Percentiles rank a stretch among this genome's conserved stretches.
These are phyloP conservation scores for Podospora pseudoanserina DNA, from an alignment of 495 filamentous ascomycete species.

Conservation along the genomic window DNA sequence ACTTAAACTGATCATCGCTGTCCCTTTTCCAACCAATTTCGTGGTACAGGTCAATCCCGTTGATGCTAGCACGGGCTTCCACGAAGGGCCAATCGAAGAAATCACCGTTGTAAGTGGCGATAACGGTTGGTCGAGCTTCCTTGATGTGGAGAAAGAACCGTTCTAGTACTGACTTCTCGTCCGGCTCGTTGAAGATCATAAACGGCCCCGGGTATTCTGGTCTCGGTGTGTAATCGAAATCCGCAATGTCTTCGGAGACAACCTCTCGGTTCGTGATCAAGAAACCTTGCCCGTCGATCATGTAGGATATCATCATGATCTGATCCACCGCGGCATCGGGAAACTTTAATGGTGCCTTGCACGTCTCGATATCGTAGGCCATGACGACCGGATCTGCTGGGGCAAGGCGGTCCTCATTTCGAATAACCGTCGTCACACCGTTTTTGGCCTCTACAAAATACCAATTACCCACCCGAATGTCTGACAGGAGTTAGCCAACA, in stretches of 20 bases:
- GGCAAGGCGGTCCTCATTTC: slow-evolving; percentile 82
- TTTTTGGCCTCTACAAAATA: slow-evolving; percentile 95
- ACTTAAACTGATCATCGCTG: slow-evolving; percentile 92
- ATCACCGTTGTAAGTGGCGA: slow-evolving; percentile 99
- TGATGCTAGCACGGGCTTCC: slow-evolving; percentile 82
- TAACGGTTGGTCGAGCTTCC: slow-evolving; percentile 88
- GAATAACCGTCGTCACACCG: slow-evolving; percentile 72
- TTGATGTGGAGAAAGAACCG: slow-evolving; percentile 96
- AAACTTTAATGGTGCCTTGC: slow-evolving; percentile 94
- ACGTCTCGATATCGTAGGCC: slow-evolving; percentile 98
- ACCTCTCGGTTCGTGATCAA: slow-evolving; percentile 98
- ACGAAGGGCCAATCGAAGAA: slow-evolving; percentile 99
- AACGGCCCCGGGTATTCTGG: slow-evolving; percentile 94
- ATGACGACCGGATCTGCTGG: slow-evolving; percentile 93
- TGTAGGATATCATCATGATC: slow-evolving; percentile 99
- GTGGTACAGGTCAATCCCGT: slow-evolving; percentile 98
- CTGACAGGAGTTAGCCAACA: slow-evolving; percentile 43
- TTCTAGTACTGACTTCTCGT: slow-evolving; percentile 83
- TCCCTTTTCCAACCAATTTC: slow-evolving; percentile 97
- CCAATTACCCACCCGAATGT: slow-evolving; percentile 96
- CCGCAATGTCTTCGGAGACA: slow-evolving; percentile 93
- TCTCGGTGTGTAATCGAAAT: slow-evolving; percentile 97
- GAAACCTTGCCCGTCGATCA: slow-evolving; percentile 99
- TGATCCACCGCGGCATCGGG: slow-evolving; percentile 94
- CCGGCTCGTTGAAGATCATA: slow-evolving; percentile 95